A percentile compares a stretch with the other conserved stretches of the same genome.
phyloP scores from a whole-genome alignment of 164 flowering plant species.

The Sedum album region DNA sequence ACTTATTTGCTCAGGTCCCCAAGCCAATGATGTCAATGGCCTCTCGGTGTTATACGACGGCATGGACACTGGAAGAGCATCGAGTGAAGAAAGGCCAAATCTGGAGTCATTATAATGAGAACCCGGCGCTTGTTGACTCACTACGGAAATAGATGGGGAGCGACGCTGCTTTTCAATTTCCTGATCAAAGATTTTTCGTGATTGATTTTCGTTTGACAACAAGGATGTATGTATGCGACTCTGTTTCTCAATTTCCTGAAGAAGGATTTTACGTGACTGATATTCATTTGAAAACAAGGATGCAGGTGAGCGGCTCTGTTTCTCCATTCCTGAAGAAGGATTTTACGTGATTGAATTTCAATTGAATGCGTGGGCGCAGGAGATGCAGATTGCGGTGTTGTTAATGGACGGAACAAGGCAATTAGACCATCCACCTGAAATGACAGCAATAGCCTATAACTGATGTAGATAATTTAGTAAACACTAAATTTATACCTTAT shows the following conservation, averaged over 20 bases:
- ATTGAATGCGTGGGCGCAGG: not conserved
- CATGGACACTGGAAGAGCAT: not conserved
- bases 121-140: not conserved
- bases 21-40: not conserved
- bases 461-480: not conserved
- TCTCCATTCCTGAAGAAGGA: not conserved
- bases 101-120: slow-evolving; percentile 1
- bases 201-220: not conserved
- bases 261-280: not conserved
- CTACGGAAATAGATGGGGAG: not conserved
- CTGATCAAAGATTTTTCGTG: not conserved
- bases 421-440: slow-evolving; percentile 28
- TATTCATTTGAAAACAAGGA: not conserved
- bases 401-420: slow-evolving; percentile 27
- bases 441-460: not conserved
- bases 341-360: not conserved
- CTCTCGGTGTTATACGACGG: not conserved
- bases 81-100: not conserved
- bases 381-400: too few species aligned
- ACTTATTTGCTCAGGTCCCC: not conserved
- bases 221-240: not conserved
- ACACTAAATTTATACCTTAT: not conserved
- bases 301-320: too few species aligned
- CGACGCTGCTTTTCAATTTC: not conserved
- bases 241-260: too few species aligned